A percentile compares a stretch with the other conserved stretches of the same genome.
Evolutionary conservation across 306 rosid genomes (phyloP).

Genomic region (Citrullus amarus): DNA sequence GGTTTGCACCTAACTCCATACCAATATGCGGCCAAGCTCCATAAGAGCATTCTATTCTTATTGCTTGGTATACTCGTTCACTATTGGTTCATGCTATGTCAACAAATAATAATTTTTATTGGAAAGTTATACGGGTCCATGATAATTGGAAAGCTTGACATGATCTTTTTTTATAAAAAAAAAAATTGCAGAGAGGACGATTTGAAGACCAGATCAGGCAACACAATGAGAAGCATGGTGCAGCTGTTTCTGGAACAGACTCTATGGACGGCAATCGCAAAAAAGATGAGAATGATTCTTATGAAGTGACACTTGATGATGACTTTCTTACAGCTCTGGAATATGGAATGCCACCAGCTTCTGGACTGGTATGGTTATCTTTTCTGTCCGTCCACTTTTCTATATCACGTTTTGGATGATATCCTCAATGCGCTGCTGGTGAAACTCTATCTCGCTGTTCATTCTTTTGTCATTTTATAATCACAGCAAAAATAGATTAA

Average conservation of each 20-base stretch:
- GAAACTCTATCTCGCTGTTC: background rate
- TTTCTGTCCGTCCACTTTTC: background rate
- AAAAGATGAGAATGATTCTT: conserved; percentile 46
- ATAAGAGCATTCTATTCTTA: background rate
- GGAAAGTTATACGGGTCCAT: background rate
- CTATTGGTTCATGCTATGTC: background rate
- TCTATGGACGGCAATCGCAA: conserved; percentile 20
- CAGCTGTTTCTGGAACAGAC: conserved; percentile 21
- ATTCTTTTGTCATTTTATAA: background rate
- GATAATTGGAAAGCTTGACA: background rate
- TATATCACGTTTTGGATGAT: background rate
- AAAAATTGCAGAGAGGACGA: conserved; percentile 57
- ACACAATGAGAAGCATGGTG: conserved; percentile 65
- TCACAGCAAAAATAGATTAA: background rate
- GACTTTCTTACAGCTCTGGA: conserved; percentile 93
- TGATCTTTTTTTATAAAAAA: background rate
- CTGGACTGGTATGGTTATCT: conserved; percentile 69
- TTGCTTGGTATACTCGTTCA: background rate
- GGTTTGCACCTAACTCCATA: background rate
- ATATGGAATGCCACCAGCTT: conserved; percentile 98
- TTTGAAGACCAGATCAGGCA: conserved; percentile 83
- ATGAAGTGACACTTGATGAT: conserved; percentile 85
- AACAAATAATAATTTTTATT: background rate
- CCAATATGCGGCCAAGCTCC: background rate
- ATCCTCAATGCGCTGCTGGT: background rate